phyloP scores from a whole-genome alignment of 2,329 filamentous ascomycete genomes.

The Fusarium coicis region DNA sequence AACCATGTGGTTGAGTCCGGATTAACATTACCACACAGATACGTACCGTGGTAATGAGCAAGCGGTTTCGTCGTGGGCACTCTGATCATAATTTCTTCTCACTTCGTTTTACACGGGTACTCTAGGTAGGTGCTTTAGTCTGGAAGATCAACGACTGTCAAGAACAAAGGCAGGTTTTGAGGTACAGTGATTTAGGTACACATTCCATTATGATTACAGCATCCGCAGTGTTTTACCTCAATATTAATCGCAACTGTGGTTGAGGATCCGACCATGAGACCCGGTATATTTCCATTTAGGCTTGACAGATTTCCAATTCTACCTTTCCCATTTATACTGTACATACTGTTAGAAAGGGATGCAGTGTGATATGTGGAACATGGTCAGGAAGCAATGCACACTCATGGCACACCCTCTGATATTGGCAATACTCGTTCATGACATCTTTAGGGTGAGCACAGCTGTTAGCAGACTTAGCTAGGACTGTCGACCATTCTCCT shows the following conservation, averaged over 20 bases:
- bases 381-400: conserved; percentile 15
- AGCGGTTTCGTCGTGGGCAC: background rate
- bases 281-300: background rate
- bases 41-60: background rate
- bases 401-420: conserved; percentile 20
- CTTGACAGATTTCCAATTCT: background rate
- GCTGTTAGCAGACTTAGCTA: conserved; percentile 6
- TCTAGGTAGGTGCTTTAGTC: background rate
- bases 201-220: conserved; percentile 9
- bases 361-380: conserved; percentile 33
- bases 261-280: background rate
- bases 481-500: conserved; percentile 13
- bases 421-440: conserved; percentile 5
- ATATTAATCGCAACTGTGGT: background rate
- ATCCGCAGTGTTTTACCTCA: background rate
- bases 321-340: background rate
- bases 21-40: background rate
- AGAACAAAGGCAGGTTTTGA: background rate
- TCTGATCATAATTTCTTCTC: background rate
- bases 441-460: background rate
- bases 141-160: background rate
- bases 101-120: background rate
- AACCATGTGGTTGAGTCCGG: conserved; percentile 40
- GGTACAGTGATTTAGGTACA: background rate
- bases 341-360: conserved; percentile 17